Conservation (phyloP, 768 basidiomycete species). For the Pulveroboletus sp. region DNA sequence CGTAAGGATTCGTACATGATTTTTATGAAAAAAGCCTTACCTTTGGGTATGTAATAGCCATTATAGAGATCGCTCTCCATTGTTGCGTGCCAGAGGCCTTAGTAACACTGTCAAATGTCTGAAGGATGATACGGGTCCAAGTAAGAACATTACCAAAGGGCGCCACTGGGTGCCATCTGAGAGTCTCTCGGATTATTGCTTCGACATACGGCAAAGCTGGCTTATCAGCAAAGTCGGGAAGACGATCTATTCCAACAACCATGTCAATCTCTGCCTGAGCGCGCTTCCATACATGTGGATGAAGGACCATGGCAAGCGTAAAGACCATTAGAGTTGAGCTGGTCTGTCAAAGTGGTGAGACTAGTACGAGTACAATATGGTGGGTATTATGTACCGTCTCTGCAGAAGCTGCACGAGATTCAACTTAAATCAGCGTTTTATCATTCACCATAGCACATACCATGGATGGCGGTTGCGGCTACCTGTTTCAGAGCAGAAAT, state of each 20-base stretch:
- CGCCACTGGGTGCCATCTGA: background rate
- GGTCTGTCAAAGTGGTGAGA: background rate
- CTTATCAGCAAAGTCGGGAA: background rate
- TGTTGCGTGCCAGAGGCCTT: too few relatives aligned
- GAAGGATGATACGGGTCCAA: background rate
- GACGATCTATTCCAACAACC: background rate
- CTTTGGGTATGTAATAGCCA: too few relatives aligned
- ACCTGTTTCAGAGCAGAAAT: constrained; percentile 1
- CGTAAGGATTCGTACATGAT: too few relatives aligned
- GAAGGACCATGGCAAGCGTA: background rate
- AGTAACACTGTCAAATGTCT: background rate
- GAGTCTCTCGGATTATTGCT: constrained; percentile 1
- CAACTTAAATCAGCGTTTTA: background rate
- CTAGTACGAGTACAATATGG: background rate
- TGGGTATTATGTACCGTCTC: constrained; percentile 1
- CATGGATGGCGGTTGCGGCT: background rate
- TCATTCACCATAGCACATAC: background rate
- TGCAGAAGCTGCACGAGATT: background rate
- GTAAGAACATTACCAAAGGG: background rate
- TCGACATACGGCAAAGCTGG: background rate
- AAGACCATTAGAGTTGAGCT: background rate
- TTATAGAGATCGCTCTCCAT: too few relatives aligned
- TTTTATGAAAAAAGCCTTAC: too few relatives aligned
- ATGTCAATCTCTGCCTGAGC: background rate
- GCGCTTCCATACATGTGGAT: background rate